Evolutionary conservation across 371 early-diverging fungal species (phyloP).

Genomic region (Rhizopus sp.): DNA sequence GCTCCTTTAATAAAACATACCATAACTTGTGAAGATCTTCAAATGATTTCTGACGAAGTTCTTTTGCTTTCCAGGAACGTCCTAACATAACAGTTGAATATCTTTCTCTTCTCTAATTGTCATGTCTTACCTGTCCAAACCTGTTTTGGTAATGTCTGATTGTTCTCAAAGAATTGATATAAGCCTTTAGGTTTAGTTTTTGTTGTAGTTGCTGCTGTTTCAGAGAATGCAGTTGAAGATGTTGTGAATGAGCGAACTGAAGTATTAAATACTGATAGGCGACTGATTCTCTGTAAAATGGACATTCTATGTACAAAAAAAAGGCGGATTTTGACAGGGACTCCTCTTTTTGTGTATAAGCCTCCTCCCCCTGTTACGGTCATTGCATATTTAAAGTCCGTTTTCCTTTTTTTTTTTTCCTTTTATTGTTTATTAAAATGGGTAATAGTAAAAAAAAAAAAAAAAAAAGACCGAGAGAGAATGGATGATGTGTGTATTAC

Average conservation of each 20-base stretch:
- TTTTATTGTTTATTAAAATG: too few species aligned
- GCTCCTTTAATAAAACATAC: conserved; percentile 94
- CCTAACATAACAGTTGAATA: conserved; percentile 52
- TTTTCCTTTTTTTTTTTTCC: too few species aligned
- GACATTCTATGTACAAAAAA: conserved; percentile 20
- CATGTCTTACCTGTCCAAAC: conserved; percentile 62
- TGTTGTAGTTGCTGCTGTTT: conserved; percentile 8
- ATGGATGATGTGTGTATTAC: too few species aligned
- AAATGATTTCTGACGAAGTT: conserved; percentile 91
- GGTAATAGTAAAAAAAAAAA: too few species aligned
- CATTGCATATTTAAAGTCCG: not conserved
- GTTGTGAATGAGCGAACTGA: conserved; percentile 33
- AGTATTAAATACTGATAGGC: conserved; percentile 9
- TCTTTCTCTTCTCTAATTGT: not conserved
- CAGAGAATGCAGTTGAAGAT: conserved; percentile 19
- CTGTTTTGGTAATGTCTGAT: conserved; percentile 65
- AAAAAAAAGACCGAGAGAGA: too few species aligned
- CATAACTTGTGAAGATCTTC: conserved; percentile 97
- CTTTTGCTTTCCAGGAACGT: conserved; percentile 89
- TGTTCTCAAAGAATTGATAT: conserved; percentile 90
- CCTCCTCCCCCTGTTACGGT: not conserved
- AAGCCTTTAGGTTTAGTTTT: conserved; percentile 56
- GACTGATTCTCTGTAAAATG: conserved; percentile 25
- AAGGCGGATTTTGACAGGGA: not conserved
- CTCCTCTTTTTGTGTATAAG: not conserved